Evolutionary conservation across 768 basidiomycete genomes (phyloP).

Genomic region (Paxillus rubicundulus): DNA sequence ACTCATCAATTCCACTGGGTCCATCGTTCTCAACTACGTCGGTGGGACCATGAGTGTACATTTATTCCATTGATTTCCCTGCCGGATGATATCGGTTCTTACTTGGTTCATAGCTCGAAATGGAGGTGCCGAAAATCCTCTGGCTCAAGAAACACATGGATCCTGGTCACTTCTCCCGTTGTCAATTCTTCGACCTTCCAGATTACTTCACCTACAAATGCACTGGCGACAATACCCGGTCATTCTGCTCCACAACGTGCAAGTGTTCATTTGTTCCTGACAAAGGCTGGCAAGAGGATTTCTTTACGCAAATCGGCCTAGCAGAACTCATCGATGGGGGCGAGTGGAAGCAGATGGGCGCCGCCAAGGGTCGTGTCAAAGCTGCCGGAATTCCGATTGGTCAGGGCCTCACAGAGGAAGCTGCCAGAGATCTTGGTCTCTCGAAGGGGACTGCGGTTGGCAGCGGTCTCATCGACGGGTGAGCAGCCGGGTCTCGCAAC

Average conservation of each 20-base stretch:
- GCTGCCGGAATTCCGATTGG: slow-evolving; percentile 87
- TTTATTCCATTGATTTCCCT: slow-evolving; percentile 4
- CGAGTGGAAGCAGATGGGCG: slow-evolving; percentile 71
- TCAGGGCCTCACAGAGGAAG: slow-evolving; percentile 68
- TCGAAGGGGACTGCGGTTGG: slow-evolving; percentile 87
- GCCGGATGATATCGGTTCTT: slow-evolving; percentile 8
- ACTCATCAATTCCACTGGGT: slow-evolving; percentile 80
- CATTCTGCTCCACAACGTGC: slow-evolving; percentile 92
- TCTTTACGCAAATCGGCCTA: slow-evolving; percentile 85
- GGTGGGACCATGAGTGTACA: slow-evolving; percentile 93
- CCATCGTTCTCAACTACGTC: slow-evolving; percentile 88
- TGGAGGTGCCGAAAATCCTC: slow-evolving; percentile 97
- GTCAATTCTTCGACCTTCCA: slow-evolving; percentile 90
- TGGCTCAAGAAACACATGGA: slow-evolving; percentile 94
- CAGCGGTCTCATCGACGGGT: slow-evolving; percentile 95
- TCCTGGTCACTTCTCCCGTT: slow-evolving; percentile 61
- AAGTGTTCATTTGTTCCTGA: slow-evolving; percentile 91
- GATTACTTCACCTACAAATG: slow-evolving; percentile 94
- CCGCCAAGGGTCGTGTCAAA: slow-evolving; percentile 58
- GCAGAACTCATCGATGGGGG: slow-evolving; percentile 62
- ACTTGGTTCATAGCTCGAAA: slow-evolving; percentile 66
- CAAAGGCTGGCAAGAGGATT: slow-evolving; percentile 85
- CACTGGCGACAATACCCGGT: slow-evolving; percentile 68
- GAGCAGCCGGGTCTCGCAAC: slow-evolving; percentile 23
- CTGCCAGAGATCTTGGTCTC: slow-evolving; percentile 85